Evolutionary conservation across 768 basidiomycete species (phyloP).

Genomic region (Suillus placidus): DNA sequence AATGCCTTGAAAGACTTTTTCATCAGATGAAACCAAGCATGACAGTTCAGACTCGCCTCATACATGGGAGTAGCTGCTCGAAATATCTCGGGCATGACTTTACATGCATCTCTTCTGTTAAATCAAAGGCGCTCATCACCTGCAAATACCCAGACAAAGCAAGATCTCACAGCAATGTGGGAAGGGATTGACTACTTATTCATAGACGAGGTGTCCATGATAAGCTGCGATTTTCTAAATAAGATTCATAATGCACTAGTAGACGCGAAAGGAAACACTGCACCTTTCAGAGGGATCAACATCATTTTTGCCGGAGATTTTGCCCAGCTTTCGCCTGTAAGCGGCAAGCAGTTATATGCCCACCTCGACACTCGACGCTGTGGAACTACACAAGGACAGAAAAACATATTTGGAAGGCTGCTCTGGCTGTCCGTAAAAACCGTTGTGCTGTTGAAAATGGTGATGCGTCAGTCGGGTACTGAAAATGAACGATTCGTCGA

Average conservation of each 20-base stretch:
- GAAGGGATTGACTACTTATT: slow-evolving; percentile 43
- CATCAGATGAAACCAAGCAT: slow-evolving; percentile 18
- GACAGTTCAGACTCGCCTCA: slow-evolving; percentile 33
- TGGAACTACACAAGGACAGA: slow-evolving; percentile 13
- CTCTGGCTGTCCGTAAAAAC: slow-evolving; percentile 36
- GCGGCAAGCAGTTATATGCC: slow-evolving; percentile 26
- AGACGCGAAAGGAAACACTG: slow-evolving; percentile 32
- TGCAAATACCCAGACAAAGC: not conserved
- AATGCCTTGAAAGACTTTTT: slow-evolving; percentile 29
- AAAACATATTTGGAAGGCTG: slow-evolving; percentile 31
- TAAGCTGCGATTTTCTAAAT: slow-evolving; percentile 24
- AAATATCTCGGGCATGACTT: slow-evolving; percentile 37
- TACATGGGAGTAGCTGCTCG: slow-evolving; percentile 37
- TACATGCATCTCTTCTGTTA: slow-evolving; percentile 38
- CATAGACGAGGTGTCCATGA: slow-evolving; percentile 49
- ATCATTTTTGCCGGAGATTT: slow-evolving; percentile 49
- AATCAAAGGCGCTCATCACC: slow-evolving; percentile 6
- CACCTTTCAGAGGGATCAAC: slow-evolving; percentile 42
- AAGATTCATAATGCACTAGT: slow-evolving; percentile 37
- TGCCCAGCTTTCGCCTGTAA: slow-evolving; percentile 43
- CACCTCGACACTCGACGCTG: not conserved
- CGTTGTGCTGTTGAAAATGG: slow-evolving; percentile 31
- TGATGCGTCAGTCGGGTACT: slow-evolving; percentile 31
- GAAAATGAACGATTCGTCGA: slow-evolving; percentile 25
- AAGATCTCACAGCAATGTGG: not conserved